A percentile compares a stretch with the other conserved stretches of the same genome.
Conservation (phyloP, 345 rosid genomes). For the Eucalyptus camaldulensis region DNA sequence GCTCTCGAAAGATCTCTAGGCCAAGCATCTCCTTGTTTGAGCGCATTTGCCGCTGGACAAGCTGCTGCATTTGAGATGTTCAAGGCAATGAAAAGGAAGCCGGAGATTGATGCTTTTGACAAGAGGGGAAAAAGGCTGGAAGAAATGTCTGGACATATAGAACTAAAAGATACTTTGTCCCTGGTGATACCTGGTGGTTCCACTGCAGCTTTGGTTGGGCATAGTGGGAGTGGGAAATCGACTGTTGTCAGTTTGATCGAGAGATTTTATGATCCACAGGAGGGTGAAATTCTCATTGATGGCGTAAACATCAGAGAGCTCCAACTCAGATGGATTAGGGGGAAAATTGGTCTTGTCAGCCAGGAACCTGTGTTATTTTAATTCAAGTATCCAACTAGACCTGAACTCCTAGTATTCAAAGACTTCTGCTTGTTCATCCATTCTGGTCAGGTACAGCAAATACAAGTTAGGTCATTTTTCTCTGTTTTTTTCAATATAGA, state of each 20-base stretch:
- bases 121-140: conserved; percentile 18
- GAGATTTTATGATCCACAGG: conserved; percentile 60
- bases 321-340: conserved; percentile 57
- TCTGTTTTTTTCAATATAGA: not conserved
- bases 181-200: conserved; percentile 39
- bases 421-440: conserved; percentile 12
- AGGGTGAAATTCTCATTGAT: conserved; percentile 44
- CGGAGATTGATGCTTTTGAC: conserved; percentile 38
- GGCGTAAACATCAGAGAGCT: conserved; percentile 42
- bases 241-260: conserved; percentile 55
- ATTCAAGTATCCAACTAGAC: conserved; percentile 22
- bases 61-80: conserved; percentile 65
- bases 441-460: conserved; percentile 19
- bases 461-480: not conserved
- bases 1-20: conserved; percentile 45
- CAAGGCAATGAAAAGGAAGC: conserved; percentile 41
- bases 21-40: conserved; percentile 45
- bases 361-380: conserved; percentile 65
- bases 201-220: conserved; percentile 60
- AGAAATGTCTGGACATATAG: conserved; percentile 39
- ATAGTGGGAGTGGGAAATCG: conserved; percentile 69
- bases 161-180: conserved; percentile 37
- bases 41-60: conserved; percentile 50
- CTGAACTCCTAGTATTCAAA: conserved; percentile 12
- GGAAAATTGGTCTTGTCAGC: conserved; percentile 64